Evolutionary conservation across 1,284 basidiomycete species (phyloP), one percentile per base, ranked within the genome.

Genomic region (Porphyrellus sp.): DNA sequence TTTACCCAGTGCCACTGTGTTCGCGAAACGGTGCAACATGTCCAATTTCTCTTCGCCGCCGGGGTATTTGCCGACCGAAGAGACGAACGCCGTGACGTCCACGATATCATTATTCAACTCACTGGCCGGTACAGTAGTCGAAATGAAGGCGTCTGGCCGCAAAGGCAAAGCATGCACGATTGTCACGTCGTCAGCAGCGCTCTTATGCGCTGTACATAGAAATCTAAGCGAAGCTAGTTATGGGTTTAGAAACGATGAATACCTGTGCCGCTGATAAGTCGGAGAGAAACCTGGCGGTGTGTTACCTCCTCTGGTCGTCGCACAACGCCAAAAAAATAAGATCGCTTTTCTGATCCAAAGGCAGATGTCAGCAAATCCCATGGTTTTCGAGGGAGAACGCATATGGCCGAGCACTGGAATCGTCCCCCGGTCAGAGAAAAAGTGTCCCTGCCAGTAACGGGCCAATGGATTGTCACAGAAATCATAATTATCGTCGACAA

Each of bases 341-440:
- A 59, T 87, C 78, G 31, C 74, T 73, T 70, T 92, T 93, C 52
- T 81, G 67, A 54, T 87, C 82, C 90, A 89, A 98, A 1, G 89
- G 81, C 4, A 86, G 57, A 98, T 93, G 67, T 98, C 94, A 54
- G 82, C 75, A 68, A 88, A 98, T 0, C 94, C 94, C 25, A 75
- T 74, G 0, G 86, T 83, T 64, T 89, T 91, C 0, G 91, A 90
- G 0, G 94, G 93, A 4, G 91, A 94, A 69, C 98, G 89, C 48
- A 98, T 82, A 6, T 94, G 94, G 70, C 91, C 94, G 15, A 95
- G 77, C 1, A 83, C 82, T 13, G 89, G 81, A 52, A 95, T 86
- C 0, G 87, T 91, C 18, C 94, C 77, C 88, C 91, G 96, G 69
- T 98, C 94, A 18, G 90, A 91, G 80, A 96, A 98, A 71, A 96